Base-by-base conservation (phyloP, 177 flowering plant genomes). In the Vitis hybrid region DNA sequence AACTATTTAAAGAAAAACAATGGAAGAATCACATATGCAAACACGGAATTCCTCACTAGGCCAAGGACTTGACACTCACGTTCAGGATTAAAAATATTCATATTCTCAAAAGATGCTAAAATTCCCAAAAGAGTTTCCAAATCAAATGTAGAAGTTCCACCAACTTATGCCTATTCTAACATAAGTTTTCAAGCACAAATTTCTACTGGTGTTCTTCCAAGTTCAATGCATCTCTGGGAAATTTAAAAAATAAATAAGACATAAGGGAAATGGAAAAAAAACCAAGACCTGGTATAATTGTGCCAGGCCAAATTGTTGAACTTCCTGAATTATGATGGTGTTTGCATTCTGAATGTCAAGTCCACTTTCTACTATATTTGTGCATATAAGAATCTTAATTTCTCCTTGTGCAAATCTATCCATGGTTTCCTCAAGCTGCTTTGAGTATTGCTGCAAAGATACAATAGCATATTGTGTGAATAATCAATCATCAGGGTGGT, bases 271-370 rank as follows among this genome's bases (percentile, higher is more conserved):
- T 52, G 58, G 35, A 51, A 16, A 55, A 35, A 62, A 57, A 57
- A 63, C 19, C 54, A 62, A 58, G 6, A 93, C 99, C 97, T 95
- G 99, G 81, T 95, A 93, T 76, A 95, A 73, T 65, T 95, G 99
- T 56, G 99, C 98, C 50, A 95, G 85, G 55, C 99, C 99, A 87
- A 95, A 95, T 62, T 80, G 93, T 67, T 95, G 98, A 84, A 95
- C 93, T 80, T 95, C 99, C 78, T 95, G 98, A 79, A 95, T 80
- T 59, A 95, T 84, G 73, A 95, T 95, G 40, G 99, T 91, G 77
- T 95, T 95, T 52, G 98, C 99, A 80, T 95, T 93, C 78, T 90
- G 99, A 82, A 95, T 95, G 82, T 95, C 98, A 72, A 95, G 92
- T 56, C 99, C 99, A 78, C 99, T 95, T 81, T 95, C 99, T 56